Evolutionary conservation across 768 basidiomycete species (phyloP).

Genomic region (Rhodosporidiobolus sp.): DNA sequence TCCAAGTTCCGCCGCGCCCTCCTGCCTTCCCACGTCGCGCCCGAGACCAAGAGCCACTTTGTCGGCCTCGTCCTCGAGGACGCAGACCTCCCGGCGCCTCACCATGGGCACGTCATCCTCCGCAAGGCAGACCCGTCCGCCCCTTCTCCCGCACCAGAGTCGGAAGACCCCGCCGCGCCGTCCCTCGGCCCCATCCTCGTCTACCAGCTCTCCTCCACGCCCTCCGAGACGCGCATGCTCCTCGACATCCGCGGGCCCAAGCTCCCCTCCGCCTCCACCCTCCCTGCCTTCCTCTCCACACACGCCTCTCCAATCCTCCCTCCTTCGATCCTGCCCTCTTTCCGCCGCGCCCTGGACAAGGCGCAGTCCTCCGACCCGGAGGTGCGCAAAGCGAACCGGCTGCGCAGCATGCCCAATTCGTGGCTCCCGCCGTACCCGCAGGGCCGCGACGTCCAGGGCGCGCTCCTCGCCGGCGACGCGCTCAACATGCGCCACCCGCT

Average conservation of each 20-base stretch:
- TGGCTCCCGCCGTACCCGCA: constrained; percentile 81
- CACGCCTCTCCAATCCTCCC: constrained; percentile 82
- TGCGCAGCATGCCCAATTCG: constrained; percentile 91
- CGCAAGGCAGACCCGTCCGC: constrained; percentile 17
- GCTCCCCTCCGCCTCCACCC: constrained; percentile 55
- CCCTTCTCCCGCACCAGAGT: constrained; percentile 4
- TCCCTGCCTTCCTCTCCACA: constrained; percentile 64
- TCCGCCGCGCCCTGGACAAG: constrained; percentile 67
- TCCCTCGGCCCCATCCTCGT: constrained; percentile 79
- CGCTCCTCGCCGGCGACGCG: constrained; percentile 84
- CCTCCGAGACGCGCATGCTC: constrained; percentile 82
- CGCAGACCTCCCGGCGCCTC: constrained; percentile 53
- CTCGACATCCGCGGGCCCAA: constrained; percentile 82
- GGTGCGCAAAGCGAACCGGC: constrained; percentile 53
- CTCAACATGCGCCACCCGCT: constrained; percentile 99
- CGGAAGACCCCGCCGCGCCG: constrained; percentile 4
- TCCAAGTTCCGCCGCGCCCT: constrained; percentile 74
- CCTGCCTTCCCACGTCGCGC: constrained; percentile 55
- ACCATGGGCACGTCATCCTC: constrained; percentile 49
- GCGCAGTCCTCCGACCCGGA: constrained; percentile 42
- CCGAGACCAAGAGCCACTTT: constrained; percentile 63
- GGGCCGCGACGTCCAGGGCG: constrained; percentile 59
- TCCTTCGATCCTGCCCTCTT: constrained; percentile 61
- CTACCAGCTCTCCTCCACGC: constrained; percentile 74
- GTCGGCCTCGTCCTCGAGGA: constrained; percentile 80